Conservation (phyloP, 768 basidiomycete genomes). For the Solioccasus polychromus region DNA sequence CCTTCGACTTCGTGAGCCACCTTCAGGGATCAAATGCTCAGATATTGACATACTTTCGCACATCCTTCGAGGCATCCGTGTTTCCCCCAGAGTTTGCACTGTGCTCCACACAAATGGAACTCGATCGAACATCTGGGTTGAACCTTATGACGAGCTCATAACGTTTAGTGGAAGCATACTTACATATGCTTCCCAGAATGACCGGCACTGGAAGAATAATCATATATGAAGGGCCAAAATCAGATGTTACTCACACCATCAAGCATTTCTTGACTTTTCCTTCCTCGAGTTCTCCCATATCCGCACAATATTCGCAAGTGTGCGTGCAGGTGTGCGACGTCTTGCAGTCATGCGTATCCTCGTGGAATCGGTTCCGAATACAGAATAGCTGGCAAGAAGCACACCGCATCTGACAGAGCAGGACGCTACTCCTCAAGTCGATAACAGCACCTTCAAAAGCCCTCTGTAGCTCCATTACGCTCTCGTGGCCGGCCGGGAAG, state of each 20-base stretch:
- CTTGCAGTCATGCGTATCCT: slow-evolving; percentile 45
- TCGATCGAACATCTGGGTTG: slow-evolving; percentile 57
- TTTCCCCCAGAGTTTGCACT: slow-evolving; percentile 44
- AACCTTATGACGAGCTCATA: too few relatives aligned
- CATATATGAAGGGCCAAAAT: slow-evolving; percentile 33
- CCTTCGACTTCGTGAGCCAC: slow-evolving; percentile 30
- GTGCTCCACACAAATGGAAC: slow-evolving; percentile 53
- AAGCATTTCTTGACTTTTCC: slow-evolving; percentile 35
- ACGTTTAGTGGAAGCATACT: slow-evolving; percentile 38
- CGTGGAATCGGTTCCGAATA: slow-evolving; percentile 45
- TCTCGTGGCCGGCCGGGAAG: slow-evolving; percentile 44
- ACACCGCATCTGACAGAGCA: slow-evolving; percentile 53
- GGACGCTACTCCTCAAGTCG: slow-evolving; percentile 45
- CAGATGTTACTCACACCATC: slow-evolving; percentile 38
- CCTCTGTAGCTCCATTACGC: slow-evolving; percentile 43
- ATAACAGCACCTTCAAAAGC: slow-evolving; percentile 41
- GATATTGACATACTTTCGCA: slow-evolving; percentile 39
- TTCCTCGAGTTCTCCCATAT: slow-evolving; percentile 30
- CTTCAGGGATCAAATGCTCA: neutral
- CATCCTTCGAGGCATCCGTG: slow-evolving; percentile 53
- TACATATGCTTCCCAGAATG: slow-evolving; percentile 56
- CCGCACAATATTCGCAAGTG: slow-evolving; percentile 42
- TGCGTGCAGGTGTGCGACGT: slow-evolving; percentile 47
- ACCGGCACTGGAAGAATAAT: slow-evolving; percentile 42
- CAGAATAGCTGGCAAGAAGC: slow-evolving; percentile 48